These are phyloP conservation scores for Dendrocalamus sinicus DNA, from an alignment of 176 grass and related monocot species.

Conservation along the genomic window DNA sequence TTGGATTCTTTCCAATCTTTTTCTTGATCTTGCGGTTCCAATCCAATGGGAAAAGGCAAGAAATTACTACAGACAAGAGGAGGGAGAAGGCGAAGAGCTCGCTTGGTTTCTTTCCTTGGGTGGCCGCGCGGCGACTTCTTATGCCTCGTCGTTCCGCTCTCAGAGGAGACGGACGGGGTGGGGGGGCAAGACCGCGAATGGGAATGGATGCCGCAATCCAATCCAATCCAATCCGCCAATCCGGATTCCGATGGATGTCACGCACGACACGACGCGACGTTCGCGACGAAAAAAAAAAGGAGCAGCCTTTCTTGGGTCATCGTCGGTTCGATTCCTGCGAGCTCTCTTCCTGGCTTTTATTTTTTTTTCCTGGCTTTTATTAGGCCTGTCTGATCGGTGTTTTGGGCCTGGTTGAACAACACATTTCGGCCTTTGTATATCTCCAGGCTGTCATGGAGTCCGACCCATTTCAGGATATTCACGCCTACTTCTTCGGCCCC, in stretches of 20 bases:
- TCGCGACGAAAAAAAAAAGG: too few relatives aligned
- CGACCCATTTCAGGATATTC: too few relatives aligned
- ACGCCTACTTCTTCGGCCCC: too few relatives aligned
- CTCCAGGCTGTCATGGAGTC: too few relatives aligned
- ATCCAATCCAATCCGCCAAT: slow-evolving; percentile 33
- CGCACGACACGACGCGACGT: not conserved
- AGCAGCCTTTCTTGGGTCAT: too few relatives aligned
- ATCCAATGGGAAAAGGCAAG: not conserved
- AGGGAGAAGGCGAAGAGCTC: too few relatives aligned
- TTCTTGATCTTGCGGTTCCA: not conserved
- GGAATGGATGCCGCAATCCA: slow-evolving; percentile 35
- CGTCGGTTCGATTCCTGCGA: not conserved
- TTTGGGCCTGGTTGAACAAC: not conserved
- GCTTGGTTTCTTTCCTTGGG: not conserved
- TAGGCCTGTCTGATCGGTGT: too few relatives aligned
- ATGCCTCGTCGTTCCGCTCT: not conserved
- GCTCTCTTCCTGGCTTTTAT: not conserved
- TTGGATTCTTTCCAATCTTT: not conserved
- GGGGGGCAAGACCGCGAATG: not conserved
- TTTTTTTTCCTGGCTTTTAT: not conserved
- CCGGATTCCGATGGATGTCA: slow-evolving; percentile 34
- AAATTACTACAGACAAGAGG: not conserved
- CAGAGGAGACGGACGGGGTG: not conserved
- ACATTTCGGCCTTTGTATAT: not conserved
- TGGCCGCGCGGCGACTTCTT: slow-evolving; percentile 16